Evolutionary conservation across 1,139 yeast species (phyloP).

Genomic region (Taphrina populina): DNA sequence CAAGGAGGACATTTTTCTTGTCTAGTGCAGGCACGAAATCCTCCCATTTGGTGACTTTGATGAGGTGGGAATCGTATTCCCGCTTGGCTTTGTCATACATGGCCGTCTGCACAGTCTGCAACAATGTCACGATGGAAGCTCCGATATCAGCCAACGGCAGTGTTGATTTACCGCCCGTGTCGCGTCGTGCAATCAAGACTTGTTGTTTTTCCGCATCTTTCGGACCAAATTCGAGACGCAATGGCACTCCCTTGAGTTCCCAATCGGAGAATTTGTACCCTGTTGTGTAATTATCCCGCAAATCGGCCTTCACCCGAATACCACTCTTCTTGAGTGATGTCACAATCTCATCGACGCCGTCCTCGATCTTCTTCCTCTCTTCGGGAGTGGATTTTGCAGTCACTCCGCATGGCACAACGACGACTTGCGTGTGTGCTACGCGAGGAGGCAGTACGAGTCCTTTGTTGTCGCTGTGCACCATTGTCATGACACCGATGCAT

Average conservation of each 20-base stretch:
- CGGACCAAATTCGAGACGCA: conserved; percentile 94
- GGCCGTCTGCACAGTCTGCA: conserved; percentile 76
- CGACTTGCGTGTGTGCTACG: conserved; percentile 88
- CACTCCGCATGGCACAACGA: conserved; percentile 91
- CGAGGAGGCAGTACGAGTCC: conserved; percentile 98
- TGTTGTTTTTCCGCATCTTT: conserved; percentile 79
- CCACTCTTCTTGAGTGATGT: conserved; percentile 54
- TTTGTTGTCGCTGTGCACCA: conserved; percentile 98
- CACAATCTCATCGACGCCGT: conserved; percentile 70
- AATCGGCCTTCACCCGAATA: conserved; percentile 78
- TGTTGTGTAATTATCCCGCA: conserved; percentile 91
- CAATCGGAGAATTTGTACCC: conserved; percentile 99
- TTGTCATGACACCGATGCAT: conserved; percentile 98
- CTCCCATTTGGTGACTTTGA: conserved; percentile 76
- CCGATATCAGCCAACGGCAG: conserved; percentile 67
- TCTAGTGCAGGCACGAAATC: conserved; percentile 93
- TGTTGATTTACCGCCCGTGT: conserved; percentile 70
- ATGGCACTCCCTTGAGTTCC: conserved; percentile 91
- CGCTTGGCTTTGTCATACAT: conserved; percentile 76
- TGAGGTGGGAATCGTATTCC: conserved; percentile 78
- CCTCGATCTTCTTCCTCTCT: conserved; percentile 64
- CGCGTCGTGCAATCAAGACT: conserved; percentile 90
- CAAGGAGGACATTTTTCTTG: conserved; percentile 79
- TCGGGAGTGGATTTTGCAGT: conserved; percentile 82
- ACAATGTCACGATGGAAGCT: conserved; percentile 65